phyloP scores from a whole-genome alignment of 2,329 filamentous ascomycete species.

The Sarocladiaceae sp. region DNA sequence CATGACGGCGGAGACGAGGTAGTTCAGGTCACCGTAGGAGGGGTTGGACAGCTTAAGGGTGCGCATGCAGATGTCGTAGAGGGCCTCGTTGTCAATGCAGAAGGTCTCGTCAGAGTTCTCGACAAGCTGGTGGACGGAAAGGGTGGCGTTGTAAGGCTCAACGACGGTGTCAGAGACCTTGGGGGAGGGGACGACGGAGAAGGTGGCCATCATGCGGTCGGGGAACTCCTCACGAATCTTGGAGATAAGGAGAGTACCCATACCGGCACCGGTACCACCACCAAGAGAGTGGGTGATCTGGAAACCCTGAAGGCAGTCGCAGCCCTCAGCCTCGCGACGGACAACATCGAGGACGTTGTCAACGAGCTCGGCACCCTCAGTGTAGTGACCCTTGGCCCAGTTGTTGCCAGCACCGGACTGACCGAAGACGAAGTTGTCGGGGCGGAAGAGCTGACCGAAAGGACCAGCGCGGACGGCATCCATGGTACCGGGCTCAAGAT shows the following conservation, averaged over 20 bases:
- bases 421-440: slow-evolving; percentile 99
- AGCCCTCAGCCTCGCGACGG: slow-evolving; percentile 96
- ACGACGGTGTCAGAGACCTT: slow-evolving; percentile 99
- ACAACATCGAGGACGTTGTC: slow-evolving; percentile 98
- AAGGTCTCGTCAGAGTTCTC: slow-evolving; percentile 99
- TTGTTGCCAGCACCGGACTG: slow-evolving; percentile 99
- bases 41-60: slow-evolving; percentile 98
- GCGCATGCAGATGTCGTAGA: slow-evolving; percentile 99
- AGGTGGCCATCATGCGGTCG: slow-evolving; percentile 99
- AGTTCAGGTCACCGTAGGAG: slow-evolving; percentile 98
- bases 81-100: slow-evolving; percentile 99
- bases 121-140: slow-evolving; percentile 97
- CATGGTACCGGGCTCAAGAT: slow-evolving; percentile 99
- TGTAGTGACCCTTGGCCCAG: slow-evolving; percentile 99
- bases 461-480: slow-evolving; percentile 97
- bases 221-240: slow-evolving; percentile 99
- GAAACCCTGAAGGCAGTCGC: slow-evolving; percentile 99
- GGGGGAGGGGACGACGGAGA: slow-evolving; percentile 96
- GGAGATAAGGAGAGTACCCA: slow-evolving; percentile 99
- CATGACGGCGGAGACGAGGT: slow-evolving; percentile 99
- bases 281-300: slow-evolving; percentile 99
- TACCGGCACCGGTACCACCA: slow-evolving; percentile 99
- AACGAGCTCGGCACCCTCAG: slow-evolving; percentile 97
- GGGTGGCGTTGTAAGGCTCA: slow-evolving; percentile 99
- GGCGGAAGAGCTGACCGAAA: slow-evolving; percentile 98